Percentiles rank a stretch among this genome's conserved stretches.
Conservation (phyloP, 2,329 filamentous ascomycete genomes). For the Penicillium sp. region DNA sequence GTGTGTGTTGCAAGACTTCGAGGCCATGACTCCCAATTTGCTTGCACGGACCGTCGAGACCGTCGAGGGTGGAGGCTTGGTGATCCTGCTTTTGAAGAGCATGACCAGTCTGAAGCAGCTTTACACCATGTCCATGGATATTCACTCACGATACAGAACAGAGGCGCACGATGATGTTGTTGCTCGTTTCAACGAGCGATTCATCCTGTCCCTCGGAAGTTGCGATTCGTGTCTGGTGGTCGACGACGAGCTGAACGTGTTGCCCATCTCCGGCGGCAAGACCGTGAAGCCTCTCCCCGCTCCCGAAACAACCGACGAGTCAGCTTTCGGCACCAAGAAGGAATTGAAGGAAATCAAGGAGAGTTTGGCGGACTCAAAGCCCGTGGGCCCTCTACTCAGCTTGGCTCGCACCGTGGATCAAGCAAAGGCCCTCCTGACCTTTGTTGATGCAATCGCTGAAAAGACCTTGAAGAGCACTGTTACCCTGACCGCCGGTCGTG, state of each 20-base stretch:
- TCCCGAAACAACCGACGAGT: slow-evolving; percentile 69
- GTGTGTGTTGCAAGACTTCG: slow-evolving; percentile 97
- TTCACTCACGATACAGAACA: slow-evolving; percentile 92
- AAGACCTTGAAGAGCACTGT: slow-evolving; percentile 95
- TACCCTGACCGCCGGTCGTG: slow-evolving; percentile 86
- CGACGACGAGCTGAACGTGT: slow-evolving; percentile 94
- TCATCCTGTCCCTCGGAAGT: slow-evolving; percentile 90
- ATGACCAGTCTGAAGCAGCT: slow-evolving; percentile 97
- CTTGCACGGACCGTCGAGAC: slow-evolving; percentile 94
- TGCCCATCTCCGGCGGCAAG: slow-evolving; percentile 95
- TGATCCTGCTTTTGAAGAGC: slow-evolving; percentile 85
- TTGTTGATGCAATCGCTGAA: slow-evolving; percentile 92
- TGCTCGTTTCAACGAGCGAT: slow-evolving; percentile 95
- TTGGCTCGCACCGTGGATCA: slow-evolving; percentile 91
- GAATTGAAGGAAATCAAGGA: slow-evolving; percentile 88
- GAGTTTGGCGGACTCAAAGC: slow-evolving; percentile 77
- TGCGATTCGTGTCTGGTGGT: slow-evolving; percentile 94
- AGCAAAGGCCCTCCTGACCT: slow-evolving; percentile 93
- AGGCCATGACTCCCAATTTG: slow-evolving; percentile 95
- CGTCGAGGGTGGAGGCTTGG: slow-evolving; percentile 90
- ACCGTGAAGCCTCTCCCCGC: slow-evolving; percentile 79
- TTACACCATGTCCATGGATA: slow-evolving; percentile 96
- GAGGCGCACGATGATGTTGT: slow-evolving; percentile 95
- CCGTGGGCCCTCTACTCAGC: slow-evolving; percentile 77
- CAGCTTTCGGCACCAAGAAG: slow-evolving; percentile 64